Evolutionary conservation across 2,329 filamentous ascomycete species (phyloP).

Genomic region (Thielaviopsis euricoi): DNA sequence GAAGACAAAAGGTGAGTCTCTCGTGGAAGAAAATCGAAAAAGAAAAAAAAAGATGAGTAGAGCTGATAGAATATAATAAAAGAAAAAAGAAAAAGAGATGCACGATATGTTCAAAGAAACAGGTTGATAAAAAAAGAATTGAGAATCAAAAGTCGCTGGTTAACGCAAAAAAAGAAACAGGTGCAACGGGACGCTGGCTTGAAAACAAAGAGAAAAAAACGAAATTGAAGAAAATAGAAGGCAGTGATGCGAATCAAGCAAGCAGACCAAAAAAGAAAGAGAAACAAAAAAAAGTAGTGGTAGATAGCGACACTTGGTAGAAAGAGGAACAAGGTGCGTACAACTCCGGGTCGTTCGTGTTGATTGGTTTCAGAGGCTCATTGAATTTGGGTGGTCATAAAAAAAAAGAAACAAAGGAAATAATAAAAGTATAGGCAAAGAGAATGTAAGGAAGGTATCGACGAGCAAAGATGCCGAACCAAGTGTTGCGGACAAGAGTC

Average conservation of each 20-base stretch:
- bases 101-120: slow-evolving; percentile 10
- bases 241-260: not conserved
- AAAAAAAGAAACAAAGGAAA: slow-evolving; percentile 15
- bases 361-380: slow-evolving; percentile 25
- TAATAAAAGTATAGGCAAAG: slow-evolving; percentile 20
- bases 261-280: slow-evolving; percentile 1
- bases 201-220: slow-evolving; percentile 12
- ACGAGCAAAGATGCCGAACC: slow-evolving; percentile 3
- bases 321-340: slow-evolving; percentile 13
- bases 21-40: not conserved
- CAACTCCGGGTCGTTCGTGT: slow-evolving; percentile 16
- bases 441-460: slow-evolving; percentile 1
- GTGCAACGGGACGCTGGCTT: slow-evolving; percentile 11
- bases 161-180: slow-evolving; percentile 12
- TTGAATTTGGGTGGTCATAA: slow-evolving; percentile 16
- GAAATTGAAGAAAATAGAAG: slow-evolving; percentile 13
- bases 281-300: slow-evolving; percentile 2
- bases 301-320: slow-evolving; percentile 4
- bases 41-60: not conserved
- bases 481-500: slow-evolving; percentile 3
- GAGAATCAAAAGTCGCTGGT: slow-evolving; percentile 6
- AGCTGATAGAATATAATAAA: slow-evolving; percentile 15
- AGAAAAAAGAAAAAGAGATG: slow-evolving; percentile 17
- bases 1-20: not conserved
- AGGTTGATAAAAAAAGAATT: slow-evolving; percentile 8